Evolutionary conservation across 176 grass and related monocot species (phyloP).

Genomic region (Secale cereale): DNA sequence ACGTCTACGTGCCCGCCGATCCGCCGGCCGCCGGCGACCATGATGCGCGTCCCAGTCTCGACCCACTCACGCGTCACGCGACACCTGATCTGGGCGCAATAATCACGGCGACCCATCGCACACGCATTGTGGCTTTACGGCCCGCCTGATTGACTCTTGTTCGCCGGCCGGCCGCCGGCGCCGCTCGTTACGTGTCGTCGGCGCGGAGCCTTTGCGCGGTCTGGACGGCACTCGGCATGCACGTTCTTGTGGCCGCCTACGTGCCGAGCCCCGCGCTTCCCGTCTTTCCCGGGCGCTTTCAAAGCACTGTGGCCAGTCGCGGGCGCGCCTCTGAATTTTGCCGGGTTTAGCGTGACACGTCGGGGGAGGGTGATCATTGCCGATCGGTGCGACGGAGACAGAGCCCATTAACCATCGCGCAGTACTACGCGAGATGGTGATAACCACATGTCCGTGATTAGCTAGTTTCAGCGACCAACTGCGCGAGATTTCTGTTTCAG

Average conservation of each 20-base stretch:
- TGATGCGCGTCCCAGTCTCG: not conserved
- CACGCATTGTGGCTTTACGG: not conserved
- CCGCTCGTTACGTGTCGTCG: not conserved
- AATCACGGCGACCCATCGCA: not conserved
- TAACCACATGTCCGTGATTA: not conserved
- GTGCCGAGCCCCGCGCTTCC: conserved; percentile 11
- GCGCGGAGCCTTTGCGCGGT: not conserved
- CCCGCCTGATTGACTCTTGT: not conserved
- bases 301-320: conserved; percentile 4
- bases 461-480: not conserved
- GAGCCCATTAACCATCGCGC: not conserved
- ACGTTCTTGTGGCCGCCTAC: not conserved
- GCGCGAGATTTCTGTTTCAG: not conserved
- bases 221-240: not conserved
- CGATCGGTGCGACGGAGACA: not conserved
- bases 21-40: not conserved
- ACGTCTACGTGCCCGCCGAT: conserved; percentile 20
- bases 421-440: not conserved
- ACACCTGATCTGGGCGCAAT: not conserved
- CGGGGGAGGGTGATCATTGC: not conserved
- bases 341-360: conserved; percentile 3
- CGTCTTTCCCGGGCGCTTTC: not conserved
- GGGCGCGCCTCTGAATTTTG: not conserved
- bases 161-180: not conserved
- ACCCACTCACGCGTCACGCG: conserved; percentile 4